Evolutionary conservation across 1,284 basidiomycete species (phyloP).

Genomic region (Trametes versicolor): DNA sequence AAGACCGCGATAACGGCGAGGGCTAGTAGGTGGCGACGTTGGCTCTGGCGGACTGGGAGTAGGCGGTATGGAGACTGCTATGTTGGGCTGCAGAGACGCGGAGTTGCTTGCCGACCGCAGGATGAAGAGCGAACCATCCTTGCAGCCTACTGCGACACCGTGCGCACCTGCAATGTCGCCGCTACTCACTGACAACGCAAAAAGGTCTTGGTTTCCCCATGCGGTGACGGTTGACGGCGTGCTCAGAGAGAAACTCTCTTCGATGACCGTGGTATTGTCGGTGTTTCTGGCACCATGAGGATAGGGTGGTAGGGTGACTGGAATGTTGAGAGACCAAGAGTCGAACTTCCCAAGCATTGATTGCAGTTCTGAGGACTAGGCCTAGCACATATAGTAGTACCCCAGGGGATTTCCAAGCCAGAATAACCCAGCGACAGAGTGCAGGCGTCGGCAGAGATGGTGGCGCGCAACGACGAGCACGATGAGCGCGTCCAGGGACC

Average conservation of each 20-base stretch:
- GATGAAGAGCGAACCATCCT: slow-evolving; percentile 49
- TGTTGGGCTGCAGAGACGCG: neutral
- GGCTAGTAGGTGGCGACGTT: slow-evolving; percentile 37
- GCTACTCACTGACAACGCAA: neutral
- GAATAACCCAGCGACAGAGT: neutral
- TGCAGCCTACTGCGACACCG: slow-evolving; percentile 45
- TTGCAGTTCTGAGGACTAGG: neutral
- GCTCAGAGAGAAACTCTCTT: slow-evolving; percentile 29
- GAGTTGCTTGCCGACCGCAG: slow-evolving; percentile 32
- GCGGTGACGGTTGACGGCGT: slow-evolving; percentile 26
- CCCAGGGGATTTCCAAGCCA: neutral
- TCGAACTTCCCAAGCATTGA: slow-evolving; percentile 19
- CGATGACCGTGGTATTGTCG: slow-evolving; percentile 15
- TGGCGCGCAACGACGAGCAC: neutral
- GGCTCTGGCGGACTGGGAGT: slow-evolving; percentile 4
- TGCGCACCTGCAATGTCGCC: slow-evolving; percentile 1
- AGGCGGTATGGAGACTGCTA: slow-evolving; percentile 9
- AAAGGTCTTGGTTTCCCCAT: slow-evolving; percentile 29
- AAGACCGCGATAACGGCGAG: slow-evolving; percentile 40
- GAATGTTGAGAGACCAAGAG: slow-evolving; percentile 20
- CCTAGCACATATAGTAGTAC: neutral
- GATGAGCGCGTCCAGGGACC: neutral
- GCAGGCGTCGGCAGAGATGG: neutral
- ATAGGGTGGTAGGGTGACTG: slow-evolving; percentile 13
- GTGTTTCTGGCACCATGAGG: neutral